Evolutionary conservation across 345 rosid species (phyloP), one percentile per base, ranked within the genome.

Genomic region (Syzygium oleosum): DNA sequence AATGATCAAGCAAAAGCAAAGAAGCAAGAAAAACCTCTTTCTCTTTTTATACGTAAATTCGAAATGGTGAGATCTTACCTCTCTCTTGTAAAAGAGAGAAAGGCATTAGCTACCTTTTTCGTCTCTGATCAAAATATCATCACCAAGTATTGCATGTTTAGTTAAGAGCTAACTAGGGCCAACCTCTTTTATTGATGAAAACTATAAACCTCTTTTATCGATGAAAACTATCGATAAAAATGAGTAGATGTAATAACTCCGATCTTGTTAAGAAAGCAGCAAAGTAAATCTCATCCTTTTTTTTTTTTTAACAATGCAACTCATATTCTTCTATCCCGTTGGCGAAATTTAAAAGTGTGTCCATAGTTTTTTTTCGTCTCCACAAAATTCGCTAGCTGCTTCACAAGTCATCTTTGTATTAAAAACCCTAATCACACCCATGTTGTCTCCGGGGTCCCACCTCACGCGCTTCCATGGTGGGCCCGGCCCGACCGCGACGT

Each of bases 401-500:
- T 73, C 49, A 51, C 86, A 84, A 46, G 51, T 51, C n/a, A 86
- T 80, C 87, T 19, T 1, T 4, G 49, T 10, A 19, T 73, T 19
- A 17, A 38, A 53, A 5, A 10, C 27, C 49, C 80, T 73, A 73
- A 73, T 38, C 88, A 90, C 49, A 90, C 49, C 92, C 92, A 88
- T 86, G 92, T 89, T 90, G 84, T 59, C 16, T 55, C 55, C 56
- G 53, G 87, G 94, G 93, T 55, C 91, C 94, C 92, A 89, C 80
- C 73, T 87, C 51, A 90, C 92, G 95, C 93, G 93, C 87, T 91
- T 86, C 43, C 27, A 19, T 78, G 84, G 78, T 87, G 89, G 91
- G 59, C 73, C 90, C 38, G 16, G 5, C 9, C 51, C 80, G 49
- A 34, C 80, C 80, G 27, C 49, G 80, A 73, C 80, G 80, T 38